phyloP scores from a whole-genome alignment of 768 basidiomycete genomes.

The Rhodotorula paludigena region DNA sequence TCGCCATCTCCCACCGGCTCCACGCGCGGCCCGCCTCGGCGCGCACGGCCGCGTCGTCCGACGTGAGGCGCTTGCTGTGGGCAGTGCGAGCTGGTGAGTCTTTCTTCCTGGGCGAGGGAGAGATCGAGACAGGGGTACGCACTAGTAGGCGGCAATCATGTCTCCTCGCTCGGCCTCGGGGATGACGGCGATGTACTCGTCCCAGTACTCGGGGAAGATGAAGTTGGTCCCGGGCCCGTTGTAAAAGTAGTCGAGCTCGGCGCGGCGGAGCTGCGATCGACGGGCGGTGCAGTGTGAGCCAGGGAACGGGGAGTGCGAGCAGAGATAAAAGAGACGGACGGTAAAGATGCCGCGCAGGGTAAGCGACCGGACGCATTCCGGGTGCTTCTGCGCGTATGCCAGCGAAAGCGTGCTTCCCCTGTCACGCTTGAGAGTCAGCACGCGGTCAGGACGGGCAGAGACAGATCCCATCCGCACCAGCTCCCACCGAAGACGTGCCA shows the following conservation, averaged over 20 bases:
- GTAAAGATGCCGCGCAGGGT: conserved; percentile 83
- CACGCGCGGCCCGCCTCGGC: conserved; percentile 38
- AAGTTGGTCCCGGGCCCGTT: conserved; percentile 33
- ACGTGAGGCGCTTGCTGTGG: conserved; percentile 36
- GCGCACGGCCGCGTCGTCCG: conserved; percentile 20
- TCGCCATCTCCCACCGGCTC: conserved; percentile 60
- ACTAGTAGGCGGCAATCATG: conserved; percentile 75
- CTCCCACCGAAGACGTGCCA: conserved; percentile 94
- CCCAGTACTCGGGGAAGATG: conserved; percentile 55
- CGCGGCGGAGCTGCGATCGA: conserved; percentile 36
- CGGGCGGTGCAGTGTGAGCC: background rate
- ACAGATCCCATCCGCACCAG: conserved; percentile 51
- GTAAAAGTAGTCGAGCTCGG: conserved; percentile 87
- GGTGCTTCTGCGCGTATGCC: conserved; percentile 69
- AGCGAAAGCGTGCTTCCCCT: conserved; percentile 69
- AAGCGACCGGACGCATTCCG: conserved; percentile 70
- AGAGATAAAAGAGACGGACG: conserved; percentile 65
- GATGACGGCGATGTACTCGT: conserved; percentile 73
- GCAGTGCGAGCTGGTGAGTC: conserved; percentile 64
- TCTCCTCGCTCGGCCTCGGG: conserved; percentile 74
- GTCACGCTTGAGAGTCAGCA: background rate
- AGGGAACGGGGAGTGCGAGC: conserved; percentile 46
- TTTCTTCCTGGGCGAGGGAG: conserved; percentile 62
- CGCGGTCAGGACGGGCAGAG: background rate
- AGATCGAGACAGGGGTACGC: conserved; percentile 53